A percentile compares a stretch with the other conserved stretches of the same genome.
These are phyloP conservation scores for Imleria badia DNA, from an alignment of 768 basidiomycete species.

Conservation along the genomic window DNA sequence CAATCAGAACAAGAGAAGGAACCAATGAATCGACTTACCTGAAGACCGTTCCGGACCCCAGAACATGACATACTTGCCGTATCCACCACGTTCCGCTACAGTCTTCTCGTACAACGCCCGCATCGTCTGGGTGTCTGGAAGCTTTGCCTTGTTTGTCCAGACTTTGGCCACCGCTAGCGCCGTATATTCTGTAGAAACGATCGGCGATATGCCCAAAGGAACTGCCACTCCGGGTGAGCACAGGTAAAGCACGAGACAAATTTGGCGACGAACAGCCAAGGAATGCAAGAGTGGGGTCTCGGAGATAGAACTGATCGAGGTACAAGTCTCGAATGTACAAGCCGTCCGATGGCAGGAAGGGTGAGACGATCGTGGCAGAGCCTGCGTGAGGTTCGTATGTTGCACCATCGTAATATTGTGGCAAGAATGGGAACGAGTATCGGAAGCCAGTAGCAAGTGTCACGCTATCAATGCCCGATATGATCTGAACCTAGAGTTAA, in stretches of 20 bases:
- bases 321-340: constrained; percentile 13
- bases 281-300: constrained; percentile 17
- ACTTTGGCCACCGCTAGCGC: constrained; percentile 14
- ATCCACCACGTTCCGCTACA: constrained; percentile 12
- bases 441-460: constrained; percentile 13
- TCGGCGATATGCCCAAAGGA: too few species aligned
- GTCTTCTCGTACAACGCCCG: not conserved
- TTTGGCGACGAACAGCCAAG: not conserved
- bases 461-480: constrained; percentile 8
- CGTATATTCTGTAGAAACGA: not conserved
- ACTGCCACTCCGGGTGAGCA: too few species aligned
- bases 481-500: not conserved
- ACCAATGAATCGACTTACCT: not conserved
- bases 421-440: constrained; percentile 17
- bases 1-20: not conserved
- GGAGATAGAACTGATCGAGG: constrained; percentile 13
- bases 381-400: not conserved
- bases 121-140: constrained; percentile 3
- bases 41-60: not conserved
- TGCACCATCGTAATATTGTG: constrained; percentile 16
- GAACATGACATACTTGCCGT: constrained; percentile 3
- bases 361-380: not conserved
- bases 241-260: too few species aligned
- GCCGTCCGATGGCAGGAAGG: constrained; percentile 9
- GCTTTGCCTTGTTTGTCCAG: constrained; percentile 15